Base-by-base conservation (phyloP, 805 yeast genomes). In the Yamadazyma philogaea region DNA sequence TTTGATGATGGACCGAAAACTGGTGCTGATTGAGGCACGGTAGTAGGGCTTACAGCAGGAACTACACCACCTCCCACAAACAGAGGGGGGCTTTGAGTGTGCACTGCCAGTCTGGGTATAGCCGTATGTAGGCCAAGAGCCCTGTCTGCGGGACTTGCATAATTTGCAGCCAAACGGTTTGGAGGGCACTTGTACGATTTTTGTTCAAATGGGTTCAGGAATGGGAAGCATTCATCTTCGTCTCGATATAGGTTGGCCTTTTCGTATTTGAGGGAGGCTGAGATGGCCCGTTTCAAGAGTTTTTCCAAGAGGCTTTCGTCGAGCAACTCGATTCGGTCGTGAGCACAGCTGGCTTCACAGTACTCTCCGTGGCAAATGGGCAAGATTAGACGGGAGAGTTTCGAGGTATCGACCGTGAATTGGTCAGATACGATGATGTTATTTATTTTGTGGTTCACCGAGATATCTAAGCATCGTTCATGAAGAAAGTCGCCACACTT, bases 401-500 rank as follows among this genome's bases (percentile, higher is more conserved):
- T 19, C 8, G 14, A 21, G 24, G 27, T 42, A 32, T 44, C 34
- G 4, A 28, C 47, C 10, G 53, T 46, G 30, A 49, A 49, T 4
- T 18, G 34, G 5, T 22, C 34, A 6, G 31, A 12, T 2, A 26
- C 34, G 5, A 49, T 26, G 2, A 37, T 15, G 7, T 27, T 31
- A 16, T 43, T 38, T 27, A 44, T 19, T 5, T 30, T 37, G 16
- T 18, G 35, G 21, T 44, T 32, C 18, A 46, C 36, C 3, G 47
- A 34, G 2, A 78, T 55, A 2, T 61, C 44, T 12, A 80, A 64
- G 54, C 88, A 82, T 42, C 79, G 78, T 39, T 78, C 81, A 54
- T 82, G 88, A 30, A 72, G 64, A 34, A 64, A 57, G 54, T 81
- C 85, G 1, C 72, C 75, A 59, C 88, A 82, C 30, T 57, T 57